Evolutionary conservation across 768 basidiomycete species (phyloP).

Genomic region (Trametopsis cervina): DNA sequence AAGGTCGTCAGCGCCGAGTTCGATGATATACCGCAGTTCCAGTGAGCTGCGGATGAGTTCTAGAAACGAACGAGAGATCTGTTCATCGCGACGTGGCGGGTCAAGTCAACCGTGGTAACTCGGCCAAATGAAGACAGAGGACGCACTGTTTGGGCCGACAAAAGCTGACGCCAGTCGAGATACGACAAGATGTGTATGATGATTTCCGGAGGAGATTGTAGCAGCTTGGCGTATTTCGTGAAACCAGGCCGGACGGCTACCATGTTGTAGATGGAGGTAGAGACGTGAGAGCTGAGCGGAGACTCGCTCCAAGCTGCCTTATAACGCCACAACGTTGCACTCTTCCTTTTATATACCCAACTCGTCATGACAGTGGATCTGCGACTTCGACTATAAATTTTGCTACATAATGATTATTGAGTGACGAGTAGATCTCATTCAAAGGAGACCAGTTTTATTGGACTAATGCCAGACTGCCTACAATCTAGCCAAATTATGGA

Average conservation of each 20-base stretch:
- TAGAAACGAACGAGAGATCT: constrained; percentile 22
- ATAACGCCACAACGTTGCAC: no score
- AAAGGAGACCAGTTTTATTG: no score
- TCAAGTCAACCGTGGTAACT: not conserved
- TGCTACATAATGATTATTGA: no score
- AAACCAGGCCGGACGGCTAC: not conserved
- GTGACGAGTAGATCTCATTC: no score
- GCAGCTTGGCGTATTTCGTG: not conserved
- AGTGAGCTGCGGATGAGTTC: constrained; percentile 17
- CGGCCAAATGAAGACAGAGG: not conserved
- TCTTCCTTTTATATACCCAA: no score
- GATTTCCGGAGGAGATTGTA: constrained; percentile 16
- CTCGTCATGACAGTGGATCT: no score
- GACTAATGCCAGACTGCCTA: no score
- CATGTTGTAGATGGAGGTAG: not conserved
- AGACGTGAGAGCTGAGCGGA: no score
- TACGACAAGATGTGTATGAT: constrained; percentile 12
- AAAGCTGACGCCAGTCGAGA: constrained; percentile 13
- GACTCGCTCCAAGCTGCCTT: no score
- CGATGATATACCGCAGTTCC: constrained; percentile 25
- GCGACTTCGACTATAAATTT: no score
- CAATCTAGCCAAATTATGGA: no score
- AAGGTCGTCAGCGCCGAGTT: constrained; percentile 25
- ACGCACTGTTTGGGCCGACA: constrained; percentile 13
- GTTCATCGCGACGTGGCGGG: not conserved